Evolutionary conservation across 768 basidiomycete species (phyloP), one percentile per base, ranked within the genome.

Genomic region (Trametes meyenii): DNA sequence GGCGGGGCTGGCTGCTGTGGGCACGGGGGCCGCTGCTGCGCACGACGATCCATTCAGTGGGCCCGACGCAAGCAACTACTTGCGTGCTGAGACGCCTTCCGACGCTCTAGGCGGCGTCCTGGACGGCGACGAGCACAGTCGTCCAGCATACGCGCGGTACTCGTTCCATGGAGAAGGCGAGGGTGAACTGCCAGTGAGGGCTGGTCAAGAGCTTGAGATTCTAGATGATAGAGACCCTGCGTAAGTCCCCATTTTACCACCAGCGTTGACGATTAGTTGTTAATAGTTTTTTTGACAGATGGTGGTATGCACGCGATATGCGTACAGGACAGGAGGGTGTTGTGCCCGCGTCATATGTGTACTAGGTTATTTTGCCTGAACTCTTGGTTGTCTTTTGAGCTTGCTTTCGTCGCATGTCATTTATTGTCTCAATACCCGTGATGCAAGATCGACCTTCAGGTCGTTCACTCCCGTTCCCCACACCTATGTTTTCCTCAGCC

Each of bases 301-400:
- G 95, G 95, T 97, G 94, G 95, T 96, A 91, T 69, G 92, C 89
- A 53, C 84, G 93, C 35, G 92, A 96, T 73, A 77, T 84, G 21
- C 83, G 83, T 53, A 87, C 88, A 49, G 91, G 94, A 10, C 83
- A 80, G 50, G 92, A 96, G 76, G 95, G 95, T 13, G 90, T 96
- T 35, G 91, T 97, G 51, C 95, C 95, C 10, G 90, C 93, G 43
- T 86, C 92, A 59, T 98, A 96, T 81, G 80, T 93, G 77, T 93
- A 92, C 78, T 94, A 81, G 84, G 21, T 39, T 66, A 49, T 66
- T 60, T 19, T 44, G 52, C 46, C 12, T 53, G 55, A 62, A 60
- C 53, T 50, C 50, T 58, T 56, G 63, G 61, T 51, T 65, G 56
- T 65, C 56, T 55, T 54, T 58, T 44, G 49, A 66, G 64, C 40